phyloP scores from a whole-genome alignment of 768 basidiomycete genomes.

The Clavulina sp. region DNA sequence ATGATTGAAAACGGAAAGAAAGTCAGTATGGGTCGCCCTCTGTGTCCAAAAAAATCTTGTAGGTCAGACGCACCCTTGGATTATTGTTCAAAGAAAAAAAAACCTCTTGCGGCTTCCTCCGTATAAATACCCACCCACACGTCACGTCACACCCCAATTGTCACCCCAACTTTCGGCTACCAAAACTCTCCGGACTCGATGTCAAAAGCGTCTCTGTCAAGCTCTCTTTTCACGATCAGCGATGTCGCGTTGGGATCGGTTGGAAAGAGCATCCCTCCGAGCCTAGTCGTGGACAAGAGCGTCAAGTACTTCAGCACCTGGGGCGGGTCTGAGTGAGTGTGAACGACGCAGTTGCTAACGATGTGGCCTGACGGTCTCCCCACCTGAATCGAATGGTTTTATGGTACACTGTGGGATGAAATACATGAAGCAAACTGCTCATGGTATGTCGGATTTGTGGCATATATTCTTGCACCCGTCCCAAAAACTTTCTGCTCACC shows the following conservation, averaged over 20 bases:
- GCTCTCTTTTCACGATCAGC: slow-evolving; percentile 23
- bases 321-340: slow-evolving; percentile 71
- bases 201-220: too few species aligned
- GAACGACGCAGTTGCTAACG: neutral
- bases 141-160: too few species aligned
- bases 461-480: too few species aligned
- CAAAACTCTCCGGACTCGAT: too few species aligned
- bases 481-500: too few species aligned
- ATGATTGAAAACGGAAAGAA: too few species aligned
- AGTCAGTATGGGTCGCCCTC: too few species aligned
- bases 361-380: too few species aligned
- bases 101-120: too few species aligned
- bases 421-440: neutral
- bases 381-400: too few species aligned
- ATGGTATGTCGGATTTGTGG: neutral
- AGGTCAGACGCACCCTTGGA: slow-evolving; percentile 15
- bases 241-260: slow-evolving; percentile 42
- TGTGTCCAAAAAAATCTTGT: neutral
- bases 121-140: neutral
- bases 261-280: slow-evolving; percentile 29
- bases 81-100: slow-evolving; percentile 37
- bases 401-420: neutral
- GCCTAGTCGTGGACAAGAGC: slow-evolving; percentile 51
- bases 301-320: slow-evolving; percentile 64
- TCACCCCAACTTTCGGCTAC: too few species aligned